A percentile compares a stretch with the other conserved stretches of the same genome.
These are phyloP conservation scores for Nepenthes gracilis DNA, from an alignment of 148 eudicot genomes.

Conservation along the genomic window DNA sequence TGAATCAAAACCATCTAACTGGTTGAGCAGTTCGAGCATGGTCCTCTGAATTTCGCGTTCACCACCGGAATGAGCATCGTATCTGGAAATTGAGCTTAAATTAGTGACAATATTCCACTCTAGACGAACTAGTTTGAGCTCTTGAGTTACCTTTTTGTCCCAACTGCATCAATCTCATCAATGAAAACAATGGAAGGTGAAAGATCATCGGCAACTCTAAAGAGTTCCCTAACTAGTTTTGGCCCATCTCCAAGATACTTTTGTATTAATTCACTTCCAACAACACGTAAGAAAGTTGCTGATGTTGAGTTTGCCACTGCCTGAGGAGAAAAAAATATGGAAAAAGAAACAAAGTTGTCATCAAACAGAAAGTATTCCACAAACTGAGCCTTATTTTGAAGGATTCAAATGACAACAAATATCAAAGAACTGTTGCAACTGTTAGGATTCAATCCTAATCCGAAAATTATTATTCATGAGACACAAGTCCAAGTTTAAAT, in stretches of 20 bases:
- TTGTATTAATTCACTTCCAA: constrained; percentile 94
- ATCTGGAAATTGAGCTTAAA: constrained; percentile 31
- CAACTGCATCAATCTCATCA: constrained; percentile 96
- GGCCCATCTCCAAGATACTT: constrained; percentile 98
- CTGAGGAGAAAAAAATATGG: constrained; percentile 21
- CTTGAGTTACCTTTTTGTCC: constrained; percentile 67
- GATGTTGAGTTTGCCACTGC: constrained; percentile 98
- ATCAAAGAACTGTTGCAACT: too few species aligned
- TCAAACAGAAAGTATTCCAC: background rate
- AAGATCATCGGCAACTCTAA: constrained; percentile 96
- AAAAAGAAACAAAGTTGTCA: background rate
- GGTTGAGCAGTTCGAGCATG: constrained; percentile 92
- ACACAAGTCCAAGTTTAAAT: too few species aligned
- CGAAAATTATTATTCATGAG: too few species aligned
- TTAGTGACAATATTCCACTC: too few species aligned
- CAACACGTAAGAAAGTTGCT: constrained; percentile 92
- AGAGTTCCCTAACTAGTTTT: constrained; percentile 87
- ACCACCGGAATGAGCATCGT: constrained; percentile 98
- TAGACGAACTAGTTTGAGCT: too few species aligned
- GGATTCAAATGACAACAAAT: too few species aligned
- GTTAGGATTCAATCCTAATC: too few species aligned
- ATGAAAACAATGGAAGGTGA: constrained; percentile 96
- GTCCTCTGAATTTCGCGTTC: constrained; percentile 99
- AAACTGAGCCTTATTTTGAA: too few species aligned
- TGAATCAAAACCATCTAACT: constrained; percentile 93